phyloP scores from a whole-genome alignment of 2,329 filamentous ascomycete species.

The Neospermospora avenae region DNA sequence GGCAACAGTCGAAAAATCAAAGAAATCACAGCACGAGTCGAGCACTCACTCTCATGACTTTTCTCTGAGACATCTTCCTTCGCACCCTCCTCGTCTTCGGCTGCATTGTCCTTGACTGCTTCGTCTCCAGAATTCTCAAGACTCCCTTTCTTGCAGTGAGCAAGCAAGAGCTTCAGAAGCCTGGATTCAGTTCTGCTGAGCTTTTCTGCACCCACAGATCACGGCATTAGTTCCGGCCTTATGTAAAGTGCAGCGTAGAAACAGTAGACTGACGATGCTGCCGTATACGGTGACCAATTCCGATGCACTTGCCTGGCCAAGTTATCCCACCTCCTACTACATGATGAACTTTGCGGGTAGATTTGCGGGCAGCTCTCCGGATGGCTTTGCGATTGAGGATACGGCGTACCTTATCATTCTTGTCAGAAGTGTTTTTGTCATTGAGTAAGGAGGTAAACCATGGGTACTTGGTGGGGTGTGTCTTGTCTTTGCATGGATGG shows the following conservation, averaged over 20 bases:
- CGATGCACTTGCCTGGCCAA: not conserved
- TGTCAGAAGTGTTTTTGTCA: not conserved
- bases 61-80: not conserved
- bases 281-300: not conserved
- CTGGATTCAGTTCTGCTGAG: not conserved
- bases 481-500: too few species aligned
- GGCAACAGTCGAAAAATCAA: not conserved
- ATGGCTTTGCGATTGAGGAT: not conserved
- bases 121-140: not conserved
- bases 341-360: not conserved
- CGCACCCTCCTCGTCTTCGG: not conserved
- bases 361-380: not conserved
- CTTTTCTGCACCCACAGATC: not conserved
- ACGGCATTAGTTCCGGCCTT: not conserved
- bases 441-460: too few species aligned
- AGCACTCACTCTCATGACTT: not conserved
- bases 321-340: not conserved
- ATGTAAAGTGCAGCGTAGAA: too few species aligned
- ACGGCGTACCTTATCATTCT: not conserved
- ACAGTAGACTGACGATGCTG: not conserved
- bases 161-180: not conserved
- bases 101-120: not conserved
- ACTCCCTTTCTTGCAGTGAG: not conserved
- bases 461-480: too few species aligned
- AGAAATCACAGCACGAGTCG: too few species aligned